Conservation (phyloP, 192 early-diverging fungal genomes). For the Coemansia sp. region DNA sequence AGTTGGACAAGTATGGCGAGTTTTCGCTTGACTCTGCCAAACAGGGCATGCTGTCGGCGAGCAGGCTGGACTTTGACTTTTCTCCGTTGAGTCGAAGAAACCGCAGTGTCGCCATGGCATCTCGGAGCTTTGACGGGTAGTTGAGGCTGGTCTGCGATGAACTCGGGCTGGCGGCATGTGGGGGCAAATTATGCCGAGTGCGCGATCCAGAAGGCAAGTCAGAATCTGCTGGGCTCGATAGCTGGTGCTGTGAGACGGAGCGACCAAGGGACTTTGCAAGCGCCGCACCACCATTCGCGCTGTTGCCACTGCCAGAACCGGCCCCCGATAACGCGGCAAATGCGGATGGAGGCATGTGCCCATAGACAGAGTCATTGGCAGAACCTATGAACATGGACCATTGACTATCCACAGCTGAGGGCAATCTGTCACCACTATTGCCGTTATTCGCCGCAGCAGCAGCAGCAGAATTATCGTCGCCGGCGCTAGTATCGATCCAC, state of each 20-base stretch:
- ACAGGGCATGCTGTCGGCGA: constrained; percentile 53
- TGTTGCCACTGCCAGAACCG: background rate
- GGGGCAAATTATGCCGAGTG: constrained; percentile 20
- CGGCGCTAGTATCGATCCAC: constrained; percentile 42
- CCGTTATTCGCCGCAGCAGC: background rate
- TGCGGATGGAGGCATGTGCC: constrained; percentile 16
- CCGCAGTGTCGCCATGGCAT: constrained; percentile 56
- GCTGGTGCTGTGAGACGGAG: constrained; percentile 54
- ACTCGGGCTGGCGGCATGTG: constrained; percentile 34
- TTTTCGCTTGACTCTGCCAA: constrained; percentile 34
- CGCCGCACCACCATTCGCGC: constrained; percentile 10
- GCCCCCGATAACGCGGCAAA: constrained; percentile 16
- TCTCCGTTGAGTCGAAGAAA: constrained; percentile 50
- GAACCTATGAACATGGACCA: constrained; percentile 30
- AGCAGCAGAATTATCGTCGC: background rate
- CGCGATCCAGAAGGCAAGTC: constrained; percentile 8
- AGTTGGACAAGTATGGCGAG: constrained; percentile 8
- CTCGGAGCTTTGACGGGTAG: constrained; percentile 58
- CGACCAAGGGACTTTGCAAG: constrained; percentile 33
- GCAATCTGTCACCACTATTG: background rate
- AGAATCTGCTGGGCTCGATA: constrained; percentile 5
- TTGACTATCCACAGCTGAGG: constrained; percentile 21
- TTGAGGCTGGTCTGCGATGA: constrained; percentile 50
- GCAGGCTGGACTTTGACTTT: constrained; percentile 23
- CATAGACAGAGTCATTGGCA: constrained; percentile 10